A percentile compares a stretch with the other conserved stretches of the same genome.
Evolutionary conservation across 176 grass and related monocot genomes (phyloP).

Genomic region (Musa beccarii): DNA sequence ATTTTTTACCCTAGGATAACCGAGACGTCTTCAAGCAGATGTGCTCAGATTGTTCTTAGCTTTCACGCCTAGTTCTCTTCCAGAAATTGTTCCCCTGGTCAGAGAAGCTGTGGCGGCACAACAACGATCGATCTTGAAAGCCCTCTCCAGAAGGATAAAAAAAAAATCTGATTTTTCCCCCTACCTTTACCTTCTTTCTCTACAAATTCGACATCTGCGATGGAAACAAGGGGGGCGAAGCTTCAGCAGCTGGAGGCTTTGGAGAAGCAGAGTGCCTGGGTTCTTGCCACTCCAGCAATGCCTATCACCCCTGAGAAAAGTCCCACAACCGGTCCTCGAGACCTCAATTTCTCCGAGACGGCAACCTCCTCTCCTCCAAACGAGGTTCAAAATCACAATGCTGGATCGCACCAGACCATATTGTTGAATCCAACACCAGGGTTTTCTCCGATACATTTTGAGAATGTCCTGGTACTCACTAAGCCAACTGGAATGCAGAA

Average conservation of each 20-base stretch:
- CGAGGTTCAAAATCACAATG: background rate
- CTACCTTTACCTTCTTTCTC: background rate
- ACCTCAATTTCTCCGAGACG: background rate
- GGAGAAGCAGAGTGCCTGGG: background rate
- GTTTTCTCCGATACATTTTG: background rate
- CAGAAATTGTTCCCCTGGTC: no score
- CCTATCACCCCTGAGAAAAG: background rate
- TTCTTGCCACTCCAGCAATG: background rate
- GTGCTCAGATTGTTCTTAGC: no score
- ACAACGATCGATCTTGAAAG: no score
- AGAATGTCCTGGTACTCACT: background rate
- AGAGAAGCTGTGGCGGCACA: no score
- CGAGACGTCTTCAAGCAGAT: no score
- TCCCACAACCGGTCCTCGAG: background rate
- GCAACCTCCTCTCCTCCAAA: background rate
- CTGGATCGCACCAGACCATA: background rate
- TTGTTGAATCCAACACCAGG: background rate
- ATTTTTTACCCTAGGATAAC: no score
- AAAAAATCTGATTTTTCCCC: no score
- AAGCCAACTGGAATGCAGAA: background rate
- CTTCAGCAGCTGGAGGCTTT: background rate
- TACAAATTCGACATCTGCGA: background rate
- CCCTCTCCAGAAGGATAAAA: no score
- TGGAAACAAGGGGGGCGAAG: background rate
- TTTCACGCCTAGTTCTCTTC: no score